These are phyloP conservation scores for Aspergillus diversus DNA, from an alignment of 495 filamentous ascomycete species.

Conservation along the genomic window DNA sequence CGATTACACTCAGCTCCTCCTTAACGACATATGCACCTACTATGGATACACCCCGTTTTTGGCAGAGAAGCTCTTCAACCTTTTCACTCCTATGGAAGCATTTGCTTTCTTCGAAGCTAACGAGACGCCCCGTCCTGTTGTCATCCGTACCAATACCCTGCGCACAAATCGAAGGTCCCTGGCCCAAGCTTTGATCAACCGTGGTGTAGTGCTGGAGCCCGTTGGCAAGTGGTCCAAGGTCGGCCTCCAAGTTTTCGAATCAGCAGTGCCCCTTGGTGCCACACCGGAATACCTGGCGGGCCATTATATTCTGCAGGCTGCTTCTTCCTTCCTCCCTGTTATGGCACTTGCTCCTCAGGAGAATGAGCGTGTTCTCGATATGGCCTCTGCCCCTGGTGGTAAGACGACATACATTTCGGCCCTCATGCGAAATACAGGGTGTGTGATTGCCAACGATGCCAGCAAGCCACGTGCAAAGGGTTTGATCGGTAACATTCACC, in stretches of 20 bases:
- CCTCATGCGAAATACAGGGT: constrained; percentile 97
- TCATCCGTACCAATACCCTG: constrained; percentile 91
- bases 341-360: constrained; percentile 97
- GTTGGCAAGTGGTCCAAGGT: constrained; percentile 99
- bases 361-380: constrained; percentile 86
- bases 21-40: constrained; percentile 93
- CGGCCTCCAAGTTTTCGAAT: constrained; percentile 94
- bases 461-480: constrained; percentile 92
- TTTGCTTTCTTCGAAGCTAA: constrained; percentile 99
- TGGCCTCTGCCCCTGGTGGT: constrained; percentile 97
- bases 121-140: constrained; percentile 86
- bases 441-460: constrained; percentile 94
- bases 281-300: constrained; percentile 97
- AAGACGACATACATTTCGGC: constrained; percentile 97
- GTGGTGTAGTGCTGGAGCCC: constrained; percentile 92
- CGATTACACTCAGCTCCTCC: constrained; percentile 82
- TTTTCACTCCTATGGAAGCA: constrained; percentile 92
- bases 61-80: constrained; percentile 83
- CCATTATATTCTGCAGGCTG: constrained; percentile 96
- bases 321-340: constrained; percentile 94
- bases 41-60: constrained; percentile 87
- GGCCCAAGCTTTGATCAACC: constrained; percentile 93
- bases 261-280: constrained; percentile 90
- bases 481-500: constrained; percentile 97
- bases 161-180: constrained; percentile 90